Evolutionary conservation across 768 basidiomycete genomes (phyloP), one percentile per base, ranked within the genome.

Genomic region (Lactarius vividus): DNA sequence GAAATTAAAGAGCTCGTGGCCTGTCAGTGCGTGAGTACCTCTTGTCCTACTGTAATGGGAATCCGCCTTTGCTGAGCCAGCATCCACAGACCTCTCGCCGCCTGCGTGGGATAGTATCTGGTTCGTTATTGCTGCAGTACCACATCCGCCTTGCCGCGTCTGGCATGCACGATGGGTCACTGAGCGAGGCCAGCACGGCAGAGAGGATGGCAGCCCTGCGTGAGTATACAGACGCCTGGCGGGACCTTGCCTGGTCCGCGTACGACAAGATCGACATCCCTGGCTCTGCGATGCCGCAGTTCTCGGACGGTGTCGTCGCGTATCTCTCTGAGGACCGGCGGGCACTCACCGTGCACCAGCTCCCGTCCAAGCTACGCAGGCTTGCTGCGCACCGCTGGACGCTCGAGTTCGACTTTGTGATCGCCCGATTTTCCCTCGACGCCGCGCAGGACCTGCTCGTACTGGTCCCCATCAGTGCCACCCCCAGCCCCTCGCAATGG

Each of bases 221-320:
- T 3, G 33, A 4, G 11, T 63, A 63, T 35, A 57, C 46, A 26
- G 11, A 23, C 2, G 56, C 42, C 20, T 26, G 62, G 56, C 26
- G 42, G 44, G 44, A 57, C 5, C 56, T 63, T 2, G 18, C 53
- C 16, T 55, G 33, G 62, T 63, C 56, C 5, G n/a, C 18, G 11
- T 37, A 63, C 57, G 62, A 57, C 57, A 37, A 20, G 31, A 57
- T 57, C 42, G 62, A 63, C 9, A 37, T 63, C 44, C 49, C 57
- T 18, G 46, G 40, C 20, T 18, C 35, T 16, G 18, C 18, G 18
- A 64, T 58, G 44, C 63, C 57, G 11, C 57, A 64, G 2, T 29
- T 53, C 44, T 53, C 46, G 2, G 46, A 58, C 11, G 35, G 46
- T 11, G 4, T 63, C 31, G 35, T 40, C 6, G 63, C n/a, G 1